These are phyloP conservation scores for Butyriboletus loyo DNA, from an alignment of 768 basidiomycete genomes.

Conservation along the genomic window DNA sequence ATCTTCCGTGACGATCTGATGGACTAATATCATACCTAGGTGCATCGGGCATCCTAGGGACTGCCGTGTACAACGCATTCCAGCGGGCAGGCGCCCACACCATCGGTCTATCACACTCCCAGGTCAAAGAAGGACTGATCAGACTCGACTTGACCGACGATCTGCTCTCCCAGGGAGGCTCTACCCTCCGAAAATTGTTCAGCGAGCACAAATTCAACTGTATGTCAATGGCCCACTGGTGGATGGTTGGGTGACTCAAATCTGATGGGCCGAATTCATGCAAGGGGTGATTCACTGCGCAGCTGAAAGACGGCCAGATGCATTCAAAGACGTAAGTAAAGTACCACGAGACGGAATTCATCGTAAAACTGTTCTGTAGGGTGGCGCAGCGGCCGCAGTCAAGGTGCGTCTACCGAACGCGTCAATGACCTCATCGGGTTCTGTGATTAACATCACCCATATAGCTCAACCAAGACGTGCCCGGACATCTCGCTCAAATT, in stretches of 20 bases:
- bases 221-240: constrained; percentile 36
- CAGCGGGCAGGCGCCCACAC: constrained; percentile 42
- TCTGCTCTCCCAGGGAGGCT: constrained; percentile 35
- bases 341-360: background rate
- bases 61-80: constrained; percentile 73
- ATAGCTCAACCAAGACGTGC: constrained; percentile 80
- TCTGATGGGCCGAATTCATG: constrained; percentile 3
- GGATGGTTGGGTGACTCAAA: background rate
- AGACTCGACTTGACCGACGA: constrained; percentile 69
- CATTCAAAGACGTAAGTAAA: constrained; percentile 74
- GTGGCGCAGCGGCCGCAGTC: constrained; percentile 65
- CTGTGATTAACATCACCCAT: background rate
- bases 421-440: background rate
- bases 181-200: constrained; percentile 48
- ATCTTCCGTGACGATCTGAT: constrained; percentile 11
- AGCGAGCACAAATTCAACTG: constrained; percentile 62
- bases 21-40: constrained; percentile 42
- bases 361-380: background rate
- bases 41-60: constrained; percentile 88
- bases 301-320: constrained; percentile 90
- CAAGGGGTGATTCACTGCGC: constrained; percentile 92
- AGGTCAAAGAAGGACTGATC: constrained; percentile 48
- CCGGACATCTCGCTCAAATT: constrained; percentile 66
- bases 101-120: constrained; percentile 71
- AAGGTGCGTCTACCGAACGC: constrained; percentile 46